Conservation (phyloP, 1,284 basidiomycete genomes). For the Quambalaria eucalypti region DNA sequence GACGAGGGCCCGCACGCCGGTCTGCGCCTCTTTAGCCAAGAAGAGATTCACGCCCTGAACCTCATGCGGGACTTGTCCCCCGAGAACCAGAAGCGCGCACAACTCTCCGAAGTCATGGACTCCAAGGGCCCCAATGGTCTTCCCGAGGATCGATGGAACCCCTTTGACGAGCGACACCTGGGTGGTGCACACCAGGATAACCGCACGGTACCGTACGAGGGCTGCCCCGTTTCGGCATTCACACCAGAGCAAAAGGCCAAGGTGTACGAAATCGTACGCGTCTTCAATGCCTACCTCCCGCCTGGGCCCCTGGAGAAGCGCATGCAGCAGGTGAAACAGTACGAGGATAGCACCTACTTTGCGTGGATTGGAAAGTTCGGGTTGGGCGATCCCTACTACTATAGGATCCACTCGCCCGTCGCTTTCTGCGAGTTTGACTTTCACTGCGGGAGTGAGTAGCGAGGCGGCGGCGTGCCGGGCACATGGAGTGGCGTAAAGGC, state of each 20-base stretch:
- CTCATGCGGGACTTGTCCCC: constrained; percentile 39
- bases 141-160: constrained; percentile 46
- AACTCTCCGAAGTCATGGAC: constrained; percentile 33
- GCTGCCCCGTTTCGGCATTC: constrained; percentile 28
- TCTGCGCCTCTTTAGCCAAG: constrained; percentile 39
- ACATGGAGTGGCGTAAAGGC: neutral
- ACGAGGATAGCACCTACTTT: constrained; percentile 42
- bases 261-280: constrained; percentile 32
- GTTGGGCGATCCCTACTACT: constrained; percentile 46
- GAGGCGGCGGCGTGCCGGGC: neutral
- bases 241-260: constrained; percentile 27
- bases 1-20: constrained; percentile 42
- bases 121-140: constrained; percentile 22
- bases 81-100: constrained; percentile 39
- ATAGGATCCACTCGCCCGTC: constrained; percentile 44
- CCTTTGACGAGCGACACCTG: constrained; percentile 46
- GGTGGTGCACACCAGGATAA: constrained; percentile 46
- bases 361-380: constrained; percentile 46
- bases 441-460: constrained; percentile 44
- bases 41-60: constrained; percentile 40
- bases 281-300: constrained; percentile 30
- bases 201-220: constrained; percentile 42
- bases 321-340: constrained; percentile 23
- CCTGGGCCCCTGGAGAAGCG: constrained; percentile 25
- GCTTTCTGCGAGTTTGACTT: constrained; percentile 48